phyloP scores from a whole-genome alignment of 805 yeast species.

The Cephaloascus fragrans region DNA sequence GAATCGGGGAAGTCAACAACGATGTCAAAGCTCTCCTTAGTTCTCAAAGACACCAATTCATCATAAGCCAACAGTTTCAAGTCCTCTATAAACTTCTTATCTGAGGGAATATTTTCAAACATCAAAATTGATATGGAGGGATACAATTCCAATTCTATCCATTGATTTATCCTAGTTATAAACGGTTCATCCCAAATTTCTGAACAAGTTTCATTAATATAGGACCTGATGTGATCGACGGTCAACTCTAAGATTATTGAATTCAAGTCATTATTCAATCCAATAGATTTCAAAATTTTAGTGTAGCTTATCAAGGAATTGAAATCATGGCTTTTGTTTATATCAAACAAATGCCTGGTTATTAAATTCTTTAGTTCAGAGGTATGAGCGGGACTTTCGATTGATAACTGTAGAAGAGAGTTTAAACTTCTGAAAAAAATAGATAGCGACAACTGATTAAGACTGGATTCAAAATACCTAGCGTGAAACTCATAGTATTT shows the following conservation, averaged over 20 bases:
- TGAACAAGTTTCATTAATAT: conserved; percentile 18
- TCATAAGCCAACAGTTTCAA: conserved; percentile 10
- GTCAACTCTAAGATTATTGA: conserved; percentile 25
- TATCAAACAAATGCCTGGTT: conserved; percentile 1
- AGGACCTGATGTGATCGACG: conserved; percentile 20
- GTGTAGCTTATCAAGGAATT: conserved; percentile 1
- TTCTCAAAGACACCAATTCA: conserved; percentile 34
- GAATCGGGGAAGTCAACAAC: conserved; percentile 46
- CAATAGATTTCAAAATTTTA: conserved; percentile 9
- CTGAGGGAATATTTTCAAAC: not conserved
- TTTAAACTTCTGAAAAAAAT: conserved; percentile 19
- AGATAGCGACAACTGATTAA: conserved; percentile 10
- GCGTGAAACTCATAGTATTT: conserved; percentile 14
- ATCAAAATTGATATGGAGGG: conserved; percentile 11
- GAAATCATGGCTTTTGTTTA: conserved; percentile 8
- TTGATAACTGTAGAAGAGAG: conserved; percentile 12
- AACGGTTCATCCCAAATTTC: conserved; percentile 28
- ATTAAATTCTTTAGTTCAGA: not conserved
- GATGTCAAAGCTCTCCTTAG: conserved; percentile 49
- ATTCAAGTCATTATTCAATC: conserved; percentile 14
- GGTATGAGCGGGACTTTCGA: not conserved
- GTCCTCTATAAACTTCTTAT: not conserved
- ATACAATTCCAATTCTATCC: conserved; percentile 27
- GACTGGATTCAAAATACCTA: conserved; percentile 10
- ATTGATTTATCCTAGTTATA: conserved; percentile 19